Evolutionary conservation across 2,329 filamentous ascomycete genomes (phyloP).

Genomic region (Grosmannia penicillata): DNA sequence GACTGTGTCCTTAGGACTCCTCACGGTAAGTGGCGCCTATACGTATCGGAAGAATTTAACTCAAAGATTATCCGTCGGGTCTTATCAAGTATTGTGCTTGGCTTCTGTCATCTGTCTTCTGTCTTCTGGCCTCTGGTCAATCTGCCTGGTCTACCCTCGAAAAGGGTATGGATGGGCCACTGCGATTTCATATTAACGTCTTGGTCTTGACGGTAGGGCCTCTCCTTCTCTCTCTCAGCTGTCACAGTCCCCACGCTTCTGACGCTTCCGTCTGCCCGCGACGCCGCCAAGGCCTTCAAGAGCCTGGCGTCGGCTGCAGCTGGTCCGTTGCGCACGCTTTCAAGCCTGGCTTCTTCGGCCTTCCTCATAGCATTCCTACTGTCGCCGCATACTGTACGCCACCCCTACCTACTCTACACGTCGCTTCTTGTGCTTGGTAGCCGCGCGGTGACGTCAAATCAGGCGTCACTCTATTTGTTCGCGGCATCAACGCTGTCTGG

Average conservation of each 20-base stretch:
- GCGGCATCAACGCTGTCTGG: constrained; percentile 9
- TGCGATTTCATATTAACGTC: too few species aligned
- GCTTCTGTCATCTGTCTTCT: background rate
- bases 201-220: constrained; percentile 42
- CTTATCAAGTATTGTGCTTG: background rate
- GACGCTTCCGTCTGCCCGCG: constrained; percentile 59
- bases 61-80: constrained; percentile 11
- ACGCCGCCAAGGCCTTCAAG: constrained; percentile 55
- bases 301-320: constrained; percentile 49
- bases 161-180: too few species aligned
- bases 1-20: constrained; percentile 71
- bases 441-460: constrained; percentile 34
- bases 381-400: constrained; percentile 59
- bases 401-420: constrained; percentile 86
- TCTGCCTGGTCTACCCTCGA: too few species aligned
- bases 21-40: constrained; percentile 84
- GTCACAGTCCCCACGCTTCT: constrained; percentile 70
- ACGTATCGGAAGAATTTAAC: too few species aligned
- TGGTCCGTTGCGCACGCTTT: constrained; percentile 51
- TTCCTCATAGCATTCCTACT: constrained; percentile 66
- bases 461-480: constrained; percentile 29
- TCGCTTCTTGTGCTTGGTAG: constrained; percentile 53
- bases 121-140: background rate
- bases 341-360: constrained; percentile 52
- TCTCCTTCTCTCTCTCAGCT: constrained; percentile 71